Base-by-base conservation (phyloP, 2,329 filamentous ascomycete genomes). In the Pestalotiopsis sp. region DNA sequence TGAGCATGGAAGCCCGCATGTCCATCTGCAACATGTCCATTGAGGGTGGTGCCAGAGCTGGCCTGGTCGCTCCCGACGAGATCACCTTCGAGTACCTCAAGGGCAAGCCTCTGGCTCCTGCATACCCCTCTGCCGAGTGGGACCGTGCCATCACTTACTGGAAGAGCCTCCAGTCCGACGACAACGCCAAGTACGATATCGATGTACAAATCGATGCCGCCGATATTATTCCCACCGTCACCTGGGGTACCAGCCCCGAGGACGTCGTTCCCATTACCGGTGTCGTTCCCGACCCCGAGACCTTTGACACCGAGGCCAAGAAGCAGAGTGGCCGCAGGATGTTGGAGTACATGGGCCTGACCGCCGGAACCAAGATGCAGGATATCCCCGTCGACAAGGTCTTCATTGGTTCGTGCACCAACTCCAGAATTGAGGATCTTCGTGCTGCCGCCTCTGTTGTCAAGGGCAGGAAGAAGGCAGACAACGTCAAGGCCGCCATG, bases 21-120 rank as follows among this genome's bases (percentile, higher is more conserved):
- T 98, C 95, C 72, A 97, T 99, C 80, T 98, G 96, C 86, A 99
- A 99, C 85, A 98, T 98, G 96, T 94, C 95, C 14, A 98, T 98
- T 75, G 96, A 99, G 85, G 96, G 88, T 74, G 96, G 96, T 82
- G 96, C 96, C 62, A 89, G 96, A 83, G 95, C 95, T 70, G 96
- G 96, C 74, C 97, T 99, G 94, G 91, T 99, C 69, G 96, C 96
- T 11, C 96, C 96, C 4, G 96, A 99, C 77, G 92, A 98, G 78
- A 92, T 86, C 69, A 98, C 96, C 36, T 97, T 97, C 75, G 94
- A 97, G 74, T 99, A 98, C 79, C 92, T 99, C 76, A 96, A 96
- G 85, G 94, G 92, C 75, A 90, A 92, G 71, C 96, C 96, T 52
- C 85, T 99, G 74, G 95, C 95, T 17, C 96, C 96, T 75, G 92